Evolutionary conservation across 257 asterid species (phyloP), one percentile per base, ranked within the genome.

Genomic region (Misopates orontium): DNA sequence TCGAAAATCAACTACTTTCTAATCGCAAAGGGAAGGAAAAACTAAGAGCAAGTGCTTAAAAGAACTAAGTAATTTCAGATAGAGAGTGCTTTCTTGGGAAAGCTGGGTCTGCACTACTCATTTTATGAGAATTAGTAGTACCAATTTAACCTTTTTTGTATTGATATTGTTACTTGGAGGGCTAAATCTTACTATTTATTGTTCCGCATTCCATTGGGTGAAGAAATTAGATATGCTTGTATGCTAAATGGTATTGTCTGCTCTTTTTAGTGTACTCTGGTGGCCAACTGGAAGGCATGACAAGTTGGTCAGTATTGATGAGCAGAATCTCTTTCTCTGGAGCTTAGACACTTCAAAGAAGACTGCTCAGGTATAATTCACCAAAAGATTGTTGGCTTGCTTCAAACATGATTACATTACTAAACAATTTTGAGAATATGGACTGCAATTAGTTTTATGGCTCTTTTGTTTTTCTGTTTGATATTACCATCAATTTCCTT

Each of bases 281-380:
- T 94, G 99, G 97, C 96, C 97, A 24, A 82, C 95, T 12, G 99
- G 96, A 83, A 91, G 87, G 67, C 95, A 94, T 73, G 99, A 94
- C 88, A 94, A 86, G 81, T 70, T 94, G 71, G 81, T 90, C 72
- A 86, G 93, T 62, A 79, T 94, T 60, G 99, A 94, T 49, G 97
- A 88, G 80, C 96, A 90, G 66, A 87, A 84, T 80, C 87, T 93
- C 71, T 74, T 83, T 23, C 72, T 94, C 25, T 94, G 97, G 99
- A 81, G 89, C 84, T 78, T 94, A 55, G 95, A 90, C 71, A 79
- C 89, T 60, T 82, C 95, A 66, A 94, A 88, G 84, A 90, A 90
- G 83, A 74, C 90, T 65, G 96, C 99, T 68, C 97, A 85, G 95
- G 97, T 94, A 83, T 67, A 71, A 32, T 58, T 66, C 69, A 31